A percentile compares a stretch with the other conserved stretches of the same genome.
These are phyloP conservation scores for Neoboletus subvelutipes DNA, from an alignment of 768 basidiomycete species.

Conservation along the genomic window DNA sequence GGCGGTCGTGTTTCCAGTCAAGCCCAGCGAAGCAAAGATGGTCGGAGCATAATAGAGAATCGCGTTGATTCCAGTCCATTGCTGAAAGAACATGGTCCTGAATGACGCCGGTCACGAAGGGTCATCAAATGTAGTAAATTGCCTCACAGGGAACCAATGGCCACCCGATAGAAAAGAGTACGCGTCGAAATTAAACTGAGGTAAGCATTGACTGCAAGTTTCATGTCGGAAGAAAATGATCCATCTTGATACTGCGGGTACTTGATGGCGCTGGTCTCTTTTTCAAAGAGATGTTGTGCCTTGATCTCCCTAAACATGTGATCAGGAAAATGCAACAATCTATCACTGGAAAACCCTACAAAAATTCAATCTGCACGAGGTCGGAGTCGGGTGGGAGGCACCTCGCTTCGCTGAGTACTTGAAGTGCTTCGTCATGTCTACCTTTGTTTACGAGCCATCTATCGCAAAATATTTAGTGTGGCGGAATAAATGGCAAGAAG, in stretches of 20 bases:
- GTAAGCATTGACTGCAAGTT: constrained; percentile 61
- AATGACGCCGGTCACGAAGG: neutral
- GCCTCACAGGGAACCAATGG: constrained; percentile 55
- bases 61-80: constrained; percentile 79
- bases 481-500: neutral
- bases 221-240: constrained; percentile 52
- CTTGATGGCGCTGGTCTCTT: constrained; percentile 53
- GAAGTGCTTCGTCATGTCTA: constrained; percentile 70
- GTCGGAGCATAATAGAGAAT: constrained; percentile 75
- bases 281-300: constrained; percentile 71
- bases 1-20: constrained; percentile 59
- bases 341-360: constrained; percentile 44
- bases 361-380: constrained; percentile 69
- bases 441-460: constrained; percentile 80
- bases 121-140: neutral
- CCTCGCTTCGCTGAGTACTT: constrained; percentile 61
- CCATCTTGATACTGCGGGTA: constrained; percentile 70
- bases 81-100: constrained; percentile 78
- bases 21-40: constrained; percentile 62
- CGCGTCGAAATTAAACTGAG: constrained; percentile 55
- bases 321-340: neutral
- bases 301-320: constrained; percentile 57
- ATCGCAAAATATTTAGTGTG: neutral
- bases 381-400: constrained; percentile 55
- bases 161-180: constrained; percentile 60